Evolutionary conservation across 352 stramenopile genomes (phyloP), one percentile per base, ranked within the genome.

Genomic region (Phytophthora pisi): DNA sequence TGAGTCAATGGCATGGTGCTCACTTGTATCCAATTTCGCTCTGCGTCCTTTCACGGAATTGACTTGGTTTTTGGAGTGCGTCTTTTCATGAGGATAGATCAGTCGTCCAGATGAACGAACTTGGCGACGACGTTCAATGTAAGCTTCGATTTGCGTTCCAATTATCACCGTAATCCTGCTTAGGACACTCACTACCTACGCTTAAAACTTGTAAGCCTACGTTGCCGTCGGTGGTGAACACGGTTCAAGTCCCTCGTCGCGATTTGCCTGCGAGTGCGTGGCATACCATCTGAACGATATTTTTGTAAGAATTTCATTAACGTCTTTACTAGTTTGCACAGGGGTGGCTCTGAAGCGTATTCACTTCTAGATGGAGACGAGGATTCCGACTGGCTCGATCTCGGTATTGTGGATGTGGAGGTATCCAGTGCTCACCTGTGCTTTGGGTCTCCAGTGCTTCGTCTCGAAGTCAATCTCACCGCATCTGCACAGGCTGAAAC

Each of bases 1-100:
- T 81, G 68, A 46, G 79, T 89, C 52, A 70, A 51, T 47, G 61
- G 57, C 74, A 79, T 86, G 30, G 1, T 51, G 51, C 3, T 63
- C 30, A 43, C 3, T 47, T 52, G 20, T 45, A 45, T 18, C 38
- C 38, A 45, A 13, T 45, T 49, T 42, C 18, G 53, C 23, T n/a
- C 28, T n/a, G 54, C 40, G 40, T 31, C 54, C 26, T 61, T 61
- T 61, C 38, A 46, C 38, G 16, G 38, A 3, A n/a, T 28, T 43
- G 28, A 31, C 8, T 28, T 28, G 26, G 26, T 38, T 9, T 11
- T 36, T 49, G 1, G 24, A n/a, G 26, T 24, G 53, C 57, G 59
- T 52, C 53, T 10, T 53, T 68, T 68, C 53, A 68, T 31, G 16
- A 50, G 23, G 13, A 50, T 16, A 43, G 10, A 40, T 40, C 34